Conservation (phyloP, 2,329 filamentous ascomycete species). For the Clarireedia homoeocarpa region DNA sequence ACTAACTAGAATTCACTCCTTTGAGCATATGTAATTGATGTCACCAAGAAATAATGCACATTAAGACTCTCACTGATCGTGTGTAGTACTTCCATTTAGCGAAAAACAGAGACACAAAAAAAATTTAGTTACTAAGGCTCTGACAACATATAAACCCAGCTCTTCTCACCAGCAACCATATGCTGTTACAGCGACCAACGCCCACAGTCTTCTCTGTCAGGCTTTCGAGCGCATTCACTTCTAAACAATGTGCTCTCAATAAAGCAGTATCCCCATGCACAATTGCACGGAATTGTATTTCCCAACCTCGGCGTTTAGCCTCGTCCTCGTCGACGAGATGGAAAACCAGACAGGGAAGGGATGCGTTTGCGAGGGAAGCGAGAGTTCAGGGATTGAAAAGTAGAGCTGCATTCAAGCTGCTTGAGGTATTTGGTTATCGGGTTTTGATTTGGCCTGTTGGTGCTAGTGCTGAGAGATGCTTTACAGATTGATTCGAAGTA, state of each 20-base stretch:
- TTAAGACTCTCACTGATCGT: too few species aligned
- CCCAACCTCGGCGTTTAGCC: not conserved
- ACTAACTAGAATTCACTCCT: too few species aligned
- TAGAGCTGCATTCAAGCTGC: conserved; percentile 84
- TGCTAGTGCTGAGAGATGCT: not conserved
- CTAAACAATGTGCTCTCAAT: not conserved
- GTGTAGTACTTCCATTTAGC: too few species aligned
- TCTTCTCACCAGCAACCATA: not conserved
- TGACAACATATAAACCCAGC: not conserved
- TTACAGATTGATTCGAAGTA: conserved; percentile 73
- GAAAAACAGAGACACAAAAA: too few species aligned
- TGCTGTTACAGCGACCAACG: not conserved
- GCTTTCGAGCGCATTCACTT: not conserved
- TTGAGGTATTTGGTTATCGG: conserved; percentile 52
- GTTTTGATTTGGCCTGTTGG: not conserved
- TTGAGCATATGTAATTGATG: too few species aligned
- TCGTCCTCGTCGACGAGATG: conserved; percentile 64
- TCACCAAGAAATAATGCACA: too few species aligned
- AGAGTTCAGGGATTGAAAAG: conserved; percentile 77
- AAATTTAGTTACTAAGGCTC: too few species aligned
- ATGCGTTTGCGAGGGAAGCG: conserved; percentile 67
- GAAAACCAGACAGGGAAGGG: conserved; percentile 70
- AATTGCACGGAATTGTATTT: not conserved
- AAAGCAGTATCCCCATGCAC: not conserved
- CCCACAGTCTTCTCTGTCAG: not conserved